phyloP scores from a whole-genome alignment of 768 basidiomycete genomes.

The Mycena galericulata region DNA sequence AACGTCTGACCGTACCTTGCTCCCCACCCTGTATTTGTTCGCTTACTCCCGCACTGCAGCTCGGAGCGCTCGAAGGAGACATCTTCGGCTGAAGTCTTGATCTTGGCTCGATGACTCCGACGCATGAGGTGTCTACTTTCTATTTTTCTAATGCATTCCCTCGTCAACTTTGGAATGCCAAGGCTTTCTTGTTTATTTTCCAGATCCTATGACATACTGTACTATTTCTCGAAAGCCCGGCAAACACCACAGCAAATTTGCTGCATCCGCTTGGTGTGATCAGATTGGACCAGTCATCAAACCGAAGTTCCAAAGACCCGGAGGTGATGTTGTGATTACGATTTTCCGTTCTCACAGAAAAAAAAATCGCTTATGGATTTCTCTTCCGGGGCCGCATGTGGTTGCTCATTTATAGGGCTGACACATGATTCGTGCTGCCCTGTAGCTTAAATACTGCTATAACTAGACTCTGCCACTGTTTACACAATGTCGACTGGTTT shows the following conservation, averaged over 20 bases:
- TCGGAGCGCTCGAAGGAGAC: background rate
- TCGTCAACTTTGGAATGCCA: too few species aligned
- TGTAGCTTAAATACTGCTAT: slow-evolving; percentile 40
- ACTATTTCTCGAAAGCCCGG: too few species aligned
- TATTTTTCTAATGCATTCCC: too few species aligned
- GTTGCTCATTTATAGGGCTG: slow-evolving; percentile 19
- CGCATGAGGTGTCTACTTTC: too few species aligned
- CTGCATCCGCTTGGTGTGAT: background rate
- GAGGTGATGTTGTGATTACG: slow-evolving; percentile 13
- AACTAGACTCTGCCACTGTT: slow-evolving; percentile 6
- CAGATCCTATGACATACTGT: too few species aligned
- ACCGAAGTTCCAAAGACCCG: slow-evolving; percentile 11
- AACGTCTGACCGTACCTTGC: background rate
- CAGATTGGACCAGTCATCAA: slow-evolving; percentile 8
- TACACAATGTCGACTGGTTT: slow-evolving; percentile 52
- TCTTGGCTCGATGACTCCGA: background rate
- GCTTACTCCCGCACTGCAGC: background rate
- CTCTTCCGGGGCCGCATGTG: slow-evolving; percentile 34
- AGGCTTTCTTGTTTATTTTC: too few species aligned
- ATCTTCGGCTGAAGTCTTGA: background rate
- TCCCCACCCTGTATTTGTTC: background rate
- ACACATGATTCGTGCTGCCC: slow-evolving; percentile 35
- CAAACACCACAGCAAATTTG: background rate
- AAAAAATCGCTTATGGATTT: slow-evolving; percentile 30
- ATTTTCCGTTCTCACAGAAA: slow-evolving; percentile 26